Conservation (phyloP, 2,329 filamentous ascomycete genomes). For the Juglanconis juglandina region DNA sequence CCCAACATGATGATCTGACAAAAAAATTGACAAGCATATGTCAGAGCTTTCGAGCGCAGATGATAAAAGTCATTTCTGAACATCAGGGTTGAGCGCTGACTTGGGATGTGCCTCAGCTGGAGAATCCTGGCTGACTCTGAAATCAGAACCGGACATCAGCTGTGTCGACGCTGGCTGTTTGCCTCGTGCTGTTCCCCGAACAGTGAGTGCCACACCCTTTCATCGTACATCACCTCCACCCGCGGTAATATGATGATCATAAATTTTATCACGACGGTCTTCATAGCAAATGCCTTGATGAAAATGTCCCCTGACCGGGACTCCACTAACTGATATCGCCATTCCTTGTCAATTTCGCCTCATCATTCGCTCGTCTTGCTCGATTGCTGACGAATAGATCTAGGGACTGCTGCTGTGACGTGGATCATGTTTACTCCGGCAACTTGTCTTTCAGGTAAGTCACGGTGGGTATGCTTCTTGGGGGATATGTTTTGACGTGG, state of each 20-base stretch:
- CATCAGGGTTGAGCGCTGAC: slow-evolving; percentile 4
- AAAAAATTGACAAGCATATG: slow-evolving; percentile 94
- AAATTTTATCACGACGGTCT: slow-evolving; percentile 80
- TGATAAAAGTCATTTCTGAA: slow-evolving; percentile 48
- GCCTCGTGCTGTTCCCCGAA: background rate
- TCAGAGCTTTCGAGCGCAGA: slow-evolving; percentile 67
- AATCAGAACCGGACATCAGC: background rate
- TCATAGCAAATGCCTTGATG: slow-evolving; percentile 79
- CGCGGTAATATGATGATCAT: slow-evolving; percentile 62
- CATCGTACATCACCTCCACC: background rate
- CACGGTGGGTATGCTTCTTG: background rate
- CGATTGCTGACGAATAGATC: slow-evolving; percentile 8
- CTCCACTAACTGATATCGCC: slow-evolving; percentile 37
- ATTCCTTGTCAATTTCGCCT: background rate
- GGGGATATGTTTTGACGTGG: background rate
- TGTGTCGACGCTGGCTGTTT: background rate
- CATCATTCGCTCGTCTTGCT: background rate
- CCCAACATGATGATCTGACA: slow-evolving; percentile 73
- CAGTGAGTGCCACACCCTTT: background rate
- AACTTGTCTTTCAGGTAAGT: background rate
- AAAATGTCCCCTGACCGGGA: slow-evolving; percentile 73
- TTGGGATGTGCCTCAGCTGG: background rate
- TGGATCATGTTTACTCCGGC: background rate
- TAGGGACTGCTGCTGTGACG: background rate
- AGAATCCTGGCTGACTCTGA: slow-evolving; percentile 29